Evolutionary conservation across 2,329 filamentous ascomycete genomes (phyloP).

Genomic region (Sporothrix protearum): DNA sequence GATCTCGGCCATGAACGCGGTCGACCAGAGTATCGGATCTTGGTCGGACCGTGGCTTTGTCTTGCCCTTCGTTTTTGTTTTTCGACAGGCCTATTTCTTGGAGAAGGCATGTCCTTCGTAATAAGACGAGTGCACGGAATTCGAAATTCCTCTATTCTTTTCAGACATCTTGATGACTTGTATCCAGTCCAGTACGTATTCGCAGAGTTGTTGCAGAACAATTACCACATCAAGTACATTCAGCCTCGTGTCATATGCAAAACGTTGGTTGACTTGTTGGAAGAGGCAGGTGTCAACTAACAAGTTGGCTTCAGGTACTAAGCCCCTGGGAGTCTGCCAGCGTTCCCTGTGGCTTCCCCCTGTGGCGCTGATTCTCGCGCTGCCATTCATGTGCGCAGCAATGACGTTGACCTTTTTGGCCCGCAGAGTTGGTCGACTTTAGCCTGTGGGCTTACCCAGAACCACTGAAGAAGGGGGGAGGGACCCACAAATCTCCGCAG

Average conservation of each 20-base stretch:
- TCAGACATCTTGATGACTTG: no score
- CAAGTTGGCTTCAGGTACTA: neutral
- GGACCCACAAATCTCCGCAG: constrained; percentile 19
- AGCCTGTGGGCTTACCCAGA: constrained; percentile 1
- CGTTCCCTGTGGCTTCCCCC: neutral
- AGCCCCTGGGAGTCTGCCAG: neutral
- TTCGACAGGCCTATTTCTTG: neutral
- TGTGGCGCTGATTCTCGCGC: constrained; percentile 1
- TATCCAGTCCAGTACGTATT: no score
- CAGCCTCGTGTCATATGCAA: neutral
- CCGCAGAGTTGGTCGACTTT: neutral
- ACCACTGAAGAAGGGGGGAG: neutral
- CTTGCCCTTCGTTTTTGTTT: neutral
- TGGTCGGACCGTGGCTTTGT: neutral
- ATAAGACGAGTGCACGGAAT: no score
- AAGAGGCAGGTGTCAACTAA: neutral
- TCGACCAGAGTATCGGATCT: neutral
- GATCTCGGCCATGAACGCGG: neutral
- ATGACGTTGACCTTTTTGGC: constrained; percentile 19
- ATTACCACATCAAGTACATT: neutral
- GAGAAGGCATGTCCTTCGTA: no score
- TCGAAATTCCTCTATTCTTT: no score
- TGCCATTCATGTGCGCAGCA: constrained; percentile 16
- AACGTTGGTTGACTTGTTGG: neutral
- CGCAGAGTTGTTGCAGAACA: no score